These are phyloP conservation scores for Pelargonium cotyledonis DNA, from an alignment of 441 rosid species.

Conservation along the genomic window DNA sequence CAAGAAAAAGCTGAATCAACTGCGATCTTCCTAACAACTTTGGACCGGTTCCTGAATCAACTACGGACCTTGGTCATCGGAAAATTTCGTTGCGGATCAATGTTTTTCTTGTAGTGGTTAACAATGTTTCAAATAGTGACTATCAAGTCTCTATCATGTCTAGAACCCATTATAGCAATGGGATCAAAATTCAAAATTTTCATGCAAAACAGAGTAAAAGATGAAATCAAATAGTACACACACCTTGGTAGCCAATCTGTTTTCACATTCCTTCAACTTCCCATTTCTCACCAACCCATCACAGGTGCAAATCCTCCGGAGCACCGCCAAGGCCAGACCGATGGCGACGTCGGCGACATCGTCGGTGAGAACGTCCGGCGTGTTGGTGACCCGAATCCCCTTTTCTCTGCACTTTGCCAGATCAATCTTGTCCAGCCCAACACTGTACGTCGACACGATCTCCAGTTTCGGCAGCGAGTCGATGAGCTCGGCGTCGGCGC, in stretches of 20 bases:
- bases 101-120: no score
- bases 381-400: constrained; percentile 24
- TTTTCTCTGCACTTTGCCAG: constrained; percentile 19
- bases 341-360: constrained; percentile 23
- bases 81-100: no score
- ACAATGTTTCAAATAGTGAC: no score
- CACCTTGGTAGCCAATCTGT: constrained; percentile 17
- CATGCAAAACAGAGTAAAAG: no score
- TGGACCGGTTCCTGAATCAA: no score
- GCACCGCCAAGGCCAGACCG: constrained; percentile 17
- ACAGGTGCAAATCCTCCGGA: constrained; percentile 17
- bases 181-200: background rate
- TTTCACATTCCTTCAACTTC: constrained; percentile 16
- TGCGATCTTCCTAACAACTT: no score
- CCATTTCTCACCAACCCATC: constrained; percentile 20
- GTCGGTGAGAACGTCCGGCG: constrained; percentile 24
- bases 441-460: constrained; percentile 23
- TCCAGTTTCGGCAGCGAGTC: constrained; percentile 21
- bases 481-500: constrained; percentile 23
- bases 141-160: no score
- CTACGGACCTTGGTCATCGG: no score
- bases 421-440: constrained; percentile 26
- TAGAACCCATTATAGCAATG: background rate
- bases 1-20: no score
- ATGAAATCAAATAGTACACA: no score